Conservation (phyloP, 306 rosid genomes). For the Lagenaria siceraria region DNA sequence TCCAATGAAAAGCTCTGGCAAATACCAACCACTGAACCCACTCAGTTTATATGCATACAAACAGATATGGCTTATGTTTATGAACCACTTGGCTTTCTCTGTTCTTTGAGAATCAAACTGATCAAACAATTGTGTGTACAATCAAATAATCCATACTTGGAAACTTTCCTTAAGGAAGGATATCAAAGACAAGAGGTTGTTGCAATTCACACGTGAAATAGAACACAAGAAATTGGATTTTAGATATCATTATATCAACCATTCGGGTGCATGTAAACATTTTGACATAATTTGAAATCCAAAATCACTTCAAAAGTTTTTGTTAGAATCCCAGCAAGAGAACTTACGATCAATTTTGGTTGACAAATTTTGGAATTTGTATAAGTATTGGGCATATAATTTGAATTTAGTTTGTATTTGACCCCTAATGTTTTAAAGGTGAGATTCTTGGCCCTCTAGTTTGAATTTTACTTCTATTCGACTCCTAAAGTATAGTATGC, state of each 20-base stretch:
- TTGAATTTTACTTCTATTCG: too few relatives aligned
- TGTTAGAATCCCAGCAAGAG: too few relatives aligned
- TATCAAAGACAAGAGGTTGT: background rate
- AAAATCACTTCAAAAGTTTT: background rate
- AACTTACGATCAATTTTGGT: too few relatives aligned
- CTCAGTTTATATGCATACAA: background rate
- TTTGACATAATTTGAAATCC: background rate
- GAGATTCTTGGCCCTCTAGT: too few relatives aligned
- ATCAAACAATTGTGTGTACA: background rate
- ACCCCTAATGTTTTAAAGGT: too few relatives aligned
- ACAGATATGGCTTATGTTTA: background rate
- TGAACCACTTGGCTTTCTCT: background rate
- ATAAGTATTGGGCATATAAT: too few relatives aligned
- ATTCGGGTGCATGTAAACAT: background rate
- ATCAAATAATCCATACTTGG: background rate
- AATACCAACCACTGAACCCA: background rate
- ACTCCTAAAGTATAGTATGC: too few relatives aligned
- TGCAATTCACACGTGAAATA: background rate
- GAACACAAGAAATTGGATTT: background rate
- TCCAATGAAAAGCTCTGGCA: conserved; percentile 11
- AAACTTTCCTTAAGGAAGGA: background rate
- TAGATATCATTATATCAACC: background rate
- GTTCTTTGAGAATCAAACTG: too few relatives aligned
- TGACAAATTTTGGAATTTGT: too few relatives aligned
- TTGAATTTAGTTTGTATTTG: too few relatives aligned